Base-by-base conservation (phyloP, 345 rosid genomes). In the Lepidium africanum region DNA sequence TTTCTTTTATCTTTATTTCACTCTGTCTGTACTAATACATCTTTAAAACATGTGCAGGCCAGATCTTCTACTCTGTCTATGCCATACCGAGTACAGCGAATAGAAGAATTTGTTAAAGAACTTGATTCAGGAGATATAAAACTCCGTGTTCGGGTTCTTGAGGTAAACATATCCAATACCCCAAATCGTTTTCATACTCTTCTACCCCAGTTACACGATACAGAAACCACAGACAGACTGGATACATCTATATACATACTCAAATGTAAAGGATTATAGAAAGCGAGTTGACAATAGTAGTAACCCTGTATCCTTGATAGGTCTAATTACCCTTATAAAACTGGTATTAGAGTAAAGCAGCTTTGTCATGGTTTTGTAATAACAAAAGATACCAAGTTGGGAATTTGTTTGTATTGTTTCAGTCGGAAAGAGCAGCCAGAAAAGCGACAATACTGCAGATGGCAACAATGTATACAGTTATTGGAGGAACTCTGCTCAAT, bases 351-450 rank as follows among this genome's bases (percentile, higher is more conserved):
- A 39, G 48, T 23, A 23, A 1, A 39, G 45, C 12, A 7, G 47
- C 12, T 21, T 38, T 38, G 3, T 19, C 63, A 58, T 23, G 19
- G 36, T 58, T 21, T 13, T 0, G 9, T 58, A 39, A 27, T 27
- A 35, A 64, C 42, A 45, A 12, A 17, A 45, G 15, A 40, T 37
- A 21, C 15, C 3, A 25, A 21, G n/a, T 61, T 3, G 27, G 2
- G 2, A 23, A 17, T 59, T 10, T 62, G 30, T 27, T 46, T 39
- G 21, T 14, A 54, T 47, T 42, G 33, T 9, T 53, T 36, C 83
- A 93, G 99, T 88, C 96, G 0, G 97, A 94, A 66, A 84, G 99
- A 81, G 96, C 97, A 23, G 95, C 99, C 27, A 56, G 83, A 42
- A 93, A 88, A 78, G 97, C 96, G 43, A 78, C 88, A 30, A 75